phyloP scores from a whole-genome alignment of 352 stramenopile genomes.

The Phytophthora meadii region DNA sequence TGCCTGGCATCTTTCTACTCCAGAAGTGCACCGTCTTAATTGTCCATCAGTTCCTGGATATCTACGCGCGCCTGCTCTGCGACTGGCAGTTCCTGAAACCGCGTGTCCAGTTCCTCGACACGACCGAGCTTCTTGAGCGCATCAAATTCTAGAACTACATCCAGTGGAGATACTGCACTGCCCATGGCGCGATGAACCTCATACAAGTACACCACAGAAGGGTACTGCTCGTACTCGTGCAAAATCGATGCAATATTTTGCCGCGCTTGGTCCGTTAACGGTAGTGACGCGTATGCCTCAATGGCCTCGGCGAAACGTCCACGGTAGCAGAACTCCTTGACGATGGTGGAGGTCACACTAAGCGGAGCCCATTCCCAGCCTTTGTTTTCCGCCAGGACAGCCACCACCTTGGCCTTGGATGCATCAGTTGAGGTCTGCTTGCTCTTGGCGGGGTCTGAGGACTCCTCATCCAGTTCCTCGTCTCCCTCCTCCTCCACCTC shows the following conservation, averaged over 20 bases:
- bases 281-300: constrained; percentile 54
- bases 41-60: constrained; percentile 57
- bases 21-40: constrained; percentile 13
- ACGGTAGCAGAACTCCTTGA: constrained; percentile 62
- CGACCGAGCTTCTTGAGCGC: constrained; percentile 54
- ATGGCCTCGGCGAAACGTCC: constrained; percentile 64
- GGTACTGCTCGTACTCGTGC: constrained; percentile 66
- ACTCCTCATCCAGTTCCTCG: constrained; percentile 22
- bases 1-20: too few species aligned
- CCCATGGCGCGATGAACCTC: constrained; percentile 43
- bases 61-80: constrained; percentile 57
- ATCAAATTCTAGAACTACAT: constrained; percentile 53
- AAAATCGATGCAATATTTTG: constrained; percentile 45
- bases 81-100: constrained; percentile 53
- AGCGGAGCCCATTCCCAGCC: constrained; percentile 38
- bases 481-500: constrained; percentile 12
- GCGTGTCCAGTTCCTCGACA: constrained; percentile 52
- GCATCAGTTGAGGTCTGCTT: constrained; percentile 9
- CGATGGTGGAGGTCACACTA: constrained; percentile 32
- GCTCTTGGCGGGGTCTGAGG: background rate
- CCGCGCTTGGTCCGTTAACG: constrained; percentile 38
- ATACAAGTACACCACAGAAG: constrained; percentile 57
- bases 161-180: constrained; percentile 35
- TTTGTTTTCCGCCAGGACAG: constrained; percentile 26
- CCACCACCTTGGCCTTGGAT: constrained; percentile 14